Percentiles rank a stretch among this genome's conserved stretches.
Conservation (phyloP, 1,139 yeast genomes). For the Candida sanyaensis region DNA sequence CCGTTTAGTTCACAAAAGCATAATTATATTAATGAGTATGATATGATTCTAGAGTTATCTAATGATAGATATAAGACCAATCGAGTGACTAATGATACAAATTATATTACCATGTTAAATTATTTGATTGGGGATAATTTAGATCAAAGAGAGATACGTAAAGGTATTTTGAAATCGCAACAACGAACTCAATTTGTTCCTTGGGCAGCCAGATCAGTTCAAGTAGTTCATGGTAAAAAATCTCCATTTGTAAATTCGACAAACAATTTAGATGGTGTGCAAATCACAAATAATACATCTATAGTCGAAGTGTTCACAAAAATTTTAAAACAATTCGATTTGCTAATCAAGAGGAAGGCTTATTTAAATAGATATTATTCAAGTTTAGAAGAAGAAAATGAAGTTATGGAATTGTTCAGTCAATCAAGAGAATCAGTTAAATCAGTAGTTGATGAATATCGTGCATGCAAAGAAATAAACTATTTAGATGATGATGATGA, state of each 20-base stretch:
- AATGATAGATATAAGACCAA: conserved; percentile 83
- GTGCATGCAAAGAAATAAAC: conserved; percentile 53
- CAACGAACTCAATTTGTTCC: conserved; percentile 82
- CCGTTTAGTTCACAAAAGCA: conserved; percentile 69
- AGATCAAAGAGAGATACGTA: conserved; percentile 76
- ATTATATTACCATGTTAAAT: conserved; percentile 73
- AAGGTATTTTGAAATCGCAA: conserved; percentile 76
- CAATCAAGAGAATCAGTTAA: conserved; percentile 77
- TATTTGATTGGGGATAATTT: conserved; percentile 67
- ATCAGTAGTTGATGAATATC: conserved; percentile 72
- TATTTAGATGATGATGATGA: conserved; percentile 51
- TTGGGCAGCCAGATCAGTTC: conserved; percentile 82
- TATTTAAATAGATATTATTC: conserved; percentile 77
- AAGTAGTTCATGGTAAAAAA: conserved; percentile 73
- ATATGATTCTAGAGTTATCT: conserved; percentile 77
- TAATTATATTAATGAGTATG: conserved; percentile 78
- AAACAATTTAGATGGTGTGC: conserved; percentile 63
- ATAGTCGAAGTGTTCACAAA: conserved; percentile 65
- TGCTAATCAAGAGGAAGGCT: conserved; percentile 77
- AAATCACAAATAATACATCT: conserved; percentile 78
- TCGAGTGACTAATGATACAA: conserved; percentile 29
- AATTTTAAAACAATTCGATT: conserved; percentile 76
- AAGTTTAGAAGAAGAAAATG: conserved; percentile 40
- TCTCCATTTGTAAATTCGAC: conserved; percentile 54
- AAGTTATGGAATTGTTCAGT: conserved; percentile 72